Evolutionary conservation across 768 basidiomycete genomes (phyloP).

Genomic region (Tulasnella sp.): DNA sequence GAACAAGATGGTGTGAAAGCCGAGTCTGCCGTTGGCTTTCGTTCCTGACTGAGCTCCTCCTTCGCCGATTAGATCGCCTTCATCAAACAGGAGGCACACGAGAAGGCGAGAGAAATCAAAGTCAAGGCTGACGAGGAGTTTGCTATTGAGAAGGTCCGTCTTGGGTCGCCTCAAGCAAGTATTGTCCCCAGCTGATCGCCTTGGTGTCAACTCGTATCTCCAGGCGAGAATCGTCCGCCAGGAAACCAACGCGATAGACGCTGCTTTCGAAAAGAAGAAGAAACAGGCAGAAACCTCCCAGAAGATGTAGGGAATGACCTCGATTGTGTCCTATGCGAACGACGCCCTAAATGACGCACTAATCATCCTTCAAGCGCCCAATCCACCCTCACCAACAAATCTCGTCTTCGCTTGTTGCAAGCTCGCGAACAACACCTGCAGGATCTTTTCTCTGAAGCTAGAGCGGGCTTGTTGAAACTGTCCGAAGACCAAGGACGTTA

Average conservation of each 20-base stretch:
- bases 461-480: constrained; percentile 53
- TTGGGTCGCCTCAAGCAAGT: background rate
- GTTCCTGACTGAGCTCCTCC: background rate
- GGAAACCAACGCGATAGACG: constrained; percentile 90
- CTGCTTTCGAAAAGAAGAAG: constrained; percentile 89
- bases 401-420: constrained; percentile 82
- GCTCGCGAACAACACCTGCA: constrained; percentile 88
- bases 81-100: constrained; percentile 96
- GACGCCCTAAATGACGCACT: background rate
- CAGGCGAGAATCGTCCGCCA: constrained; percentile 97
- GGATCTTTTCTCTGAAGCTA: constrained; percentile 72
- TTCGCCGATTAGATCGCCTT: constrained; percentile 67
- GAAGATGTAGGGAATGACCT: constrained; percentile 74
- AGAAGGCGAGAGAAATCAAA: constrained; percentile 94
- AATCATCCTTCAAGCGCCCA: constrained; percentile 54
- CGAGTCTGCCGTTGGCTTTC: background rate
- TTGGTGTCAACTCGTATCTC: background rate
- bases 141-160: constrained; percentile 83
- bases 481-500: constrained; percentile 63
- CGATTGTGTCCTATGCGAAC: background rate
- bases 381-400: constrained; percentile 94
- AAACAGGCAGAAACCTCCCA: constrained; percentile 90
- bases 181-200: background rate
- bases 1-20: constrained; percentile 87
- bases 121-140: constrained; percentile 99